These are phyloP conservation scores for Heracleum sosnowskyi DNA, from an alignment of 129 eudicot genomes.

Conservation along the genomic window DNA sequence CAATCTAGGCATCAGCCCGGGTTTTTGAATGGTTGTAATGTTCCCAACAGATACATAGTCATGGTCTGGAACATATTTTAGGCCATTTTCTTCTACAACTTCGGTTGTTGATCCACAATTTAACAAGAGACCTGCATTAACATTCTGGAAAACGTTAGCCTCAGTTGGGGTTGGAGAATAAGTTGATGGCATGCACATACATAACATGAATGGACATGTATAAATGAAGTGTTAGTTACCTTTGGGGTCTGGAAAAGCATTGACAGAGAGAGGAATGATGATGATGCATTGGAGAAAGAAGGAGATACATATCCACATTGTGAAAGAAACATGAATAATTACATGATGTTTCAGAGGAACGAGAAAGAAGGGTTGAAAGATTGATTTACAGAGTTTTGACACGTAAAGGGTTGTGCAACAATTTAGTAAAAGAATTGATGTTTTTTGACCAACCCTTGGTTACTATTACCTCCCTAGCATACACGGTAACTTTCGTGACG, in stretches of 20 bases:
- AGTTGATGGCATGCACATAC: neutral
- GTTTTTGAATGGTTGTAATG: slow-evolving; percentile 31
- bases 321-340: neutral
- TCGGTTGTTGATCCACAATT: slow-evolving; percentile 55
- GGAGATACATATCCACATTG: slow-evolving; percentile 59
- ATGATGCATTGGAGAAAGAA: slow-evolving; percentile 57
- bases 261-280: slow-evolving; percentile 30
- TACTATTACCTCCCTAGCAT: neutral
- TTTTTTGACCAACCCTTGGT: neutral
- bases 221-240: slow-evolving; percentile 8
- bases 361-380: slow-evolving; percentile 8
- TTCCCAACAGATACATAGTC: slow-evolving; percentile 41
- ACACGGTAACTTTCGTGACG: too few relatives aligned
- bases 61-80: slow-evolving; percentile 45
- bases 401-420: slow-evolving; percentile 26
- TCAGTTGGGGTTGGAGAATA: neutral
- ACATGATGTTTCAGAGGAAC: slow-evolving; percentile 26
- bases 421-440: slow-evolving; percentile 9
- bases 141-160: neutral
- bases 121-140: slow-evolving; percentile 42
- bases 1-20: slow-evolving; percentile 36
- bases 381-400: slow-evolving; percentile 7
- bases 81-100: slow-evolving; percentile 29
- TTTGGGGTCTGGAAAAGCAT: slow-evolving; percentile 29
- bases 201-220: neutral